phyloP scores from a whole-genome alignment of 208 protist species.

The Leptomonas seymouri region DNA sequence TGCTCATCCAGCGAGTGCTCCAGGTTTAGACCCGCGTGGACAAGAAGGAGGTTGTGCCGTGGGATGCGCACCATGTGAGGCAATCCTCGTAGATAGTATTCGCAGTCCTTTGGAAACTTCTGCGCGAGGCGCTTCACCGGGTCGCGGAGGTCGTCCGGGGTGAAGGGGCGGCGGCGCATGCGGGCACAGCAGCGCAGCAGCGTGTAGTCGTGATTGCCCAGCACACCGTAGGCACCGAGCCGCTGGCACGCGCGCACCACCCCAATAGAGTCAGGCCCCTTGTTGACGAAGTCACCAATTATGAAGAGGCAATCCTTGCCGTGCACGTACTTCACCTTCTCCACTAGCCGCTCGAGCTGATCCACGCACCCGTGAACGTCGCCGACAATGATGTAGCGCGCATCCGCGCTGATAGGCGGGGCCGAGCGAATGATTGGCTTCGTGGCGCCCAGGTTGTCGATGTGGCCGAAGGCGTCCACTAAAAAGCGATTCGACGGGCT shows the following conservation, averaged over 20 bases:
- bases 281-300: constrained; percentile 90
- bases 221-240: constrained; percentile 75
- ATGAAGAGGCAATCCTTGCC: constrained; percentile 82
- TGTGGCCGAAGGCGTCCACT: constrained; percentile 26
- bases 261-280: constrained; percentile 85
- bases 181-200: constrained; percentile 67
- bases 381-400: constrained; percentile 86
- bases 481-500: constrained; percentile 37
- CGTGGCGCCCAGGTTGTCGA: constrained; percentile 68
- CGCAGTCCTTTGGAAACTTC: constrained; percentile 68
- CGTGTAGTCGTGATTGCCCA: constrained; percentile 92
- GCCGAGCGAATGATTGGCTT: constrained; percentile 73
- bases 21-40: constrained; percentile 87
- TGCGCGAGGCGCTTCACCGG: constrained; percentile 80
- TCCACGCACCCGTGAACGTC: constrained; percentile 91
- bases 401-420: constrained; percentile 38
- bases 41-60: constrained; percentile 79
- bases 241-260: constrained; percentile 67
- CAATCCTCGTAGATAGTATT: constrained; percentile 80
- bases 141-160: constrained; percentile 61
- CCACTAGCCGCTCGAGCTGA: constrained; percentile 76
- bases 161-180: constrained; percentile 50
- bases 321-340: constrained; percentile 79
- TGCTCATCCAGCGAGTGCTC: constrained; percentile 63
- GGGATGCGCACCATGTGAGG: constrained; percentile 87